These are phyloP conservation scores for Aureobasidium sp. DNA, from an alignment of 2,329 filamentous ascomycete genomes.

Conservation along the genomic window DNA sequence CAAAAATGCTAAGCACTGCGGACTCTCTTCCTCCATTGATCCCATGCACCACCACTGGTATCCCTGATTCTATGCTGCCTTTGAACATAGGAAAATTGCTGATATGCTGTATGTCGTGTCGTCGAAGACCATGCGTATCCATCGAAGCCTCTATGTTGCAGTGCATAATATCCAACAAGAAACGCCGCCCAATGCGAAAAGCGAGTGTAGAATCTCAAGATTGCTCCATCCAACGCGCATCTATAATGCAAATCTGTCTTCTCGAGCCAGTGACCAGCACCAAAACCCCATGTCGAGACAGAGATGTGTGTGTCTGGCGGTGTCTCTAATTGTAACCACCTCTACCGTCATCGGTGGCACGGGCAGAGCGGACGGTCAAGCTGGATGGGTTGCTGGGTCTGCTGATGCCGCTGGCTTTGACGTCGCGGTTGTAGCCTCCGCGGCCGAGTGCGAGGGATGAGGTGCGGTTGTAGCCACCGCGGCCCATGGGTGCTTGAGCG, in stretches of 20 bases:
- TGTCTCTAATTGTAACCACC: constrained; percentile 24
- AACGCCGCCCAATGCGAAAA: background rate
- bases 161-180: background rate
- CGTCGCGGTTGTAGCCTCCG: constrained; percentile 20
- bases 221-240: background rate
- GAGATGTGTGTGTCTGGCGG: background rate
- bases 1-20: background rate
- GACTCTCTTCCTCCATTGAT: background rate
- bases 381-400: constrained; percentile 7
- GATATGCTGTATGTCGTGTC: background rate
- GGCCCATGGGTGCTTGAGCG: constrained; percentile 27
- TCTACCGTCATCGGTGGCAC: constrained; percentile 16
- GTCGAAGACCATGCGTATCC: background rate
- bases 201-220: background rate
- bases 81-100: background rate
- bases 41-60: background rate
- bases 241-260: background rate
- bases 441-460: constrained; percentile 14
- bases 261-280: background rate
- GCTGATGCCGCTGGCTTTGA: constrained; percentile 11
- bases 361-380: constrained; percentile 9
- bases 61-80: background rate
- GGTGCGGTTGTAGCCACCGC: constrained; percentile 39
- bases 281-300: background rate
- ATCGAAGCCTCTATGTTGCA: background rate